These are phyloP conservation scores for Fusarium sp. DNA, from an alignment of 2,329 filamentous ascomycete genomes.

Conservation along the genomic window DNA sequence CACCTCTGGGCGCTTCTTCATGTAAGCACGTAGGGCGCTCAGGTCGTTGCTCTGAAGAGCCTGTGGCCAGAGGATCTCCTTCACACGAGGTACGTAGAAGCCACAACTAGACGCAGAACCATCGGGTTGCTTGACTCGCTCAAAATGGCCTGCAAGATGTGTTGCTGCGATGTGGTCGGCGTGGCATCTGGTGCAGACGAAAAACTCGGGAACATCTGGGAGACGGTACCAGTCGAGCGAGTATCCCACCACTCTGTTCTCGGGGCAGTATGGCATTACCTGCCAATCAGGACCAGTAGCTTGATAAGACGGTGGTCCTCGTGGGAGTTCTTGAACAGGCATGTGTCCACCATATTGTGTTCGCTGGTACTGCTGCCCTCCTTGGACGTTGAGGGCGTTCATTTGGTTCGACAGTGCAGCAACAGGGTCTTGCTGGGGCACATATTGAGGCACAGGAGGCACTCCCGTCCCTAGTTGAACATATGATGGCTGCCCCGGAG, in stretches of 20 bases:
- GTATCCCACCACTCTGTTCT: conserved; percentile 44
- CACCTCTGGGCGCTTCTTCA: conserved; percentile 43
- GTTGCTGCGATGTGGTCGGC: conserved; percentile 52
- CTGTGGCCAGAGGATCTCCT: conserved; percentile 49
- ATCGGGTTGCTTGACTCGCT: conserved; percentile 38
- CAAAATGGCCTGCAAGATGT: conserved; percentile 46
- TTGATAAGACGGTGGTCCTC: conserved; percentile 24
- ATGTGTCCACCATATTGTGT: background rate
- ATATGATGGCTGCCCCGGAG: background rate
- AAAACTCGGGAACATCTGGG: conserved; percentile 44
- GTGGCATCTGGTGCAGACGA: conserved; percentile 57
- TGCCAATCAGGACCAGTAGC: conserved; percentile 41
- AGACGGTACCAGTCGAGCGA: conserved; percentile 49
- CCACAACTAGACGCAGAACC: conserved; percentile 47
- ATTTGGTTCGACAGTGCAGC: conserved; percentile 29
- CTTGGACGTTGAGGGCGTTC: conserved; percentile 25
- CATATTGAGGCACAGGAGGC: background rate
- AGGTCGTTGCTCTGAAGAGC: conserved; percentile 45
- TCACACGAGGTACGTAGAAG: conserved; percentile 50
- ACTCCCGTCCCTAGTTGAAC: background rate
- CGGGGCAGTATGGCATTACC: conserved; percentile 45
- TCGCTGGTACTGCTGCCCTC: background rate
- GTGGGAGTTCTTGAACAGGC: conserved; percentile 1
- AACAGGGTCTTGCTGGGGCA: conserved; percentile 10
- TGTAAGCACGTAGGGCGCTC: conserved; percentile 43